Evolutionary conservation across 495 filamentous ascomycete genomes (phyloP).

Genomic region (Talaromyces thailandensis): DNA sequence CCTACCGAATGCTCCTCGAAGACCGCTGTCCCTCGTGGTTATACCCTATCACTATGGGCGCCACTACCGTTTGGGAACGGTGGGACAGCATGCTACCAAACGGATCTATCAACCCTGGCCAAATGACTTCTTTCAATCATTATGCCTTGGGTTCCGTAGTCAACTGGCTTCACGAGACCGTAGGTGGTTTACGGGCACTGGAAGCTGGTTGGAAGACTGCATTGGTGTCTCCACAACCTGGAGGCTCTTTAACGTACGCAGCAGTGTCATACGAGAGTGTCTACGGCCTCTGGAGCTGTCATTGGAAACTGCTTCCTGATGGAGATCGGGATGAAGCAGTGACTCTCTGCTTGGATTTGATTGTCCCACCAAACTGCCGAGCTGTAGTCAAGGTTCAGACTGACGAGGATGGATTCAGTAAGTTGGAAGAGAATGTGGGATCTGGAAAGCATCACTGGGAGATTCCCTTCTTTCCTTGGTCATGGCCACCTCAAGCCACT

Average conservation of each 20-base stretch:
- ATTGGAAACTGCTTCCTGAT: conserved; percentile 11
- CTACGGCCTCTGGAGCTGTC: conserved; percentile 18
- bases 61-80: conserved; percentile 48
- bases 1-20: conserved; percentile 33
- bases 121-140: conserved; percentile 50
- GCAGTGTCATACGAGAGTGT: conserved; percentile 17
- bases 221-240: conserved; percentile 18
- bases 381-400: background rate
- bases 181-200: conserved; percentile 17
- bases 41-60: conserved; percentile 42
- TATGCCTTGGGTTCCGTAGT: conserved; percentile 37
- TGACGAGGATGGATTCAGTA: no score
- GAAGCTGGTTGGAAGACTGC: conserved; percentile 19
- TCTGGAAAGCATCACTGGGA: conserved; percentile 1
- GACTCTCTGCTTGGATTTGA: conserved; percentile 12
- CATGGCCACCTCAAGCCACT: background rate
- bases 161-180: conserved; percentile 21
- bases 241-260: conserved; percentile 15
- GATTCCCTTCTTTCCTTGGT: background rate
- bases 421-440: background rate
- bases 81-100: conserved; percentile 47
- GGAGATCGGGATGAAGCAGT: conserved; percentile 4
- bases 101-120: conserved; percentile 41
- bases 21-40: conserved; percentile 39
- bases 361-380: conserved; percentile 21